These are phyloP conservation scores for Teratosphaeria pseudoeucalypti DNA, from an alignment of 2,329 filamentous ascomycete genomes.

Conservation along the genomic window DNA sequence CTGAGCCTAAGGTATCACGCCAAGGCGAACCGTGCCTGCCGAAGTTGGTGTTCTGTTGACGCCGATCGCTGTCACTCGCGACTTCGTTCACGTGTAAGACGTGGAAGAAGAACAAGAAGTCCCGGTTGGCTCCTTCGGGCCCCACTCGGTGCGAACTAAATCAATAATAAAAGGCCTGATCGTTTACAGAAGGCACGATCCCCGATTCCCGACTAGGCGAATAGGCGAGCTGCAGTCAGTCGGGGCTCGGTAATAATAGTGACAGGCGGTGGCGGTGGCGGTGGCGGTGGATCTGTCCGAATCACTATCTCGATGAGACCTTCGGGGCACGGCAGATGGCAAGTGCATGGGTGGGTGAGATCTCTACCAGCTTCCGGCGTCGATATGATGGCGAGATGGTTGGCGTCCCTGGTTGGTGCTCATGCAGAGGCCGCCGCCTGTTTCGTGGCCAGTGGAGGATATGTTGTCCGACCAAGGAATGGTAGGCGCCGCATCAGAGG, in stretches of 20 bases:
- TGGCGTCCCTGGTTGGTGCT: neutral
- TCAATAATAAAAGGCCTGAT: no score
- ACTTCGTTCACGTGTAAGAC: neutral
- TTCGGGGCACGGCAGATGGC: neutral
- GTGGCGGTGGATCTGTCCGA: neutral
- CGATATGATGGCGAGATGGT: neutral
- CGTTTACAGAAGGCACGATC: neutral
- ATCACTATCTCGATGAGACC: neutral
- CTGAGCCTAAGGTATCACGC: neutral
- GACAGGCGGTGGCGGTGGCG: no score
- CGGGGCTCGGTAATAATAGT: no score
- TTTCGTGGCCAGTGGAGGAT: neutral
- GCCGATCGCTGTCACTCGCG: neutral
- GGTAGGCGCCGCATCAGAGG: neutral
- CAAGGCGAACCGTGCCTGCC: neutral
- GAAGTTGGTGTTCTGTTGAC: neutral
- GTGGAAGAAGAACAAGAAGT: neutral
- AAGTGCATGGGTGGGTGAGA: neutral
- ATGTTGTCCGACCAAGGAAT: neutral
- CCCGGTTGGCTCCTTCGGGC: neutral
- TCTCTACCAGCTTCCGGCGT: neutral
- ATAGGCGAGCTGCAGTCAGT: neutral
- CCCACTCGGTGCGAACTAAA: neutral
- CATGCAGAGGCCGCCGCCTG: neutral
- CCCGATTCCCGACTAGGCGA: neutral